Conservation (phyloP, 495 filamentous ascomycete species). For the Penicillium canariense region DNA sequence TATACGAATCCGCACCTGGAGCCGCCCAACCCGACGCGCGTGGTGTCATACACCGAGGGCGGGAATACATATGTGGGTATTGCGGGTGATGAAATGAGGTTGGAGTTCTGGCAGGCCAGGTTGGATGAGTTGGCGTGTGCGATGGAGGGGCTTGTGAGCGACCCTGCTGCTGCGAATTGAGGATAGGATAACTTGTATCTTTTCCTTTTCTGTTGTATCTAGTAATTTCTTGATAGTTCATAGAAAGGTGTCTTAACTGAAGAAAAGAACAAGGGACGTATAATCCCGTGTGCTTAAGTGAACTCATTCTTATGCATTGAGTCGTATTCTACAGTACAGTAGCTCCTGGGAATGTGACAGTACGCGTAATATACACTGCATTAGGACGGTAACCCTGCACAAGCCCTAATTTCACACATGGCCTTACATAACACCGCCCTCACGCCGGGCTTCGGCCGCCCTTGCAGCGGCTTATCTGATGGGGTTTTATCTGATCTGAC, state of each 20-base stretch:
- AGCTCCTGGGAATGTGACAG: neutral
- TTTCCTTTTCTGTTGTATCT: neutral
- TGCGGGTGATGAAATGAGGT: conserved; percentile 8
- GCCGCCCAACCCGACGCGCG: conserved; percentile 3
- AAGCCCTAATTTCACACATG: conserved; percentile 10
- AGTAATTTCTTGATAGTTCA: neutral
- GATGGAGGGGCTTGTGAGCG: conserved; percentile 7
- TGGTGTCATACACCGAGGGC: conserved; percentile 7
- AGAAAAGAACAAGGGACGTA: too few relatives aligned
- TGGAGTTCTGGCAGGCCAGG: conserved; percentile 7
- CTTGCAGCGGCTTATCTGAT: conserved; percentile 13
- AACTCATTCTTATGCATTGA: too few relatives aligned
- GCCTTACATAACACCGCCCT: neutral
- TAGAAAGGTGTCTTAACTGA: too few relatives aligned
- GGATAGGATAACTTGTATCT: too few relatives aligned
- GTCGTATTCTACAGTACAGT: too few relatives aligned
- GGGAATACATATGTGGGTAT: conserved; percentile 11
- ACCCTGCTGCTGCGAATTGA: neutral
- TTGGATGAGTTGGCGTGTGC: conserved; percentile 5
- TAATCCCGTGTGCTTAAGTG: too few relatives aligned
- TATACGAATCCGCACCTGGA: conserved; percentile 15
- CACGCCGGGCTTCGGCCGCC: neutral
- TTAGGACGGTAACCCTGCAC: neutral
- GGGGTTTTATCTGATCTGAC: conserved; percentile 25
- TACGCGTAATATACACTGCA: neutral